Evolutionary conservation across 306 rosid genomes (phyloP).

Genomic region (Malus fusca): DNA sequence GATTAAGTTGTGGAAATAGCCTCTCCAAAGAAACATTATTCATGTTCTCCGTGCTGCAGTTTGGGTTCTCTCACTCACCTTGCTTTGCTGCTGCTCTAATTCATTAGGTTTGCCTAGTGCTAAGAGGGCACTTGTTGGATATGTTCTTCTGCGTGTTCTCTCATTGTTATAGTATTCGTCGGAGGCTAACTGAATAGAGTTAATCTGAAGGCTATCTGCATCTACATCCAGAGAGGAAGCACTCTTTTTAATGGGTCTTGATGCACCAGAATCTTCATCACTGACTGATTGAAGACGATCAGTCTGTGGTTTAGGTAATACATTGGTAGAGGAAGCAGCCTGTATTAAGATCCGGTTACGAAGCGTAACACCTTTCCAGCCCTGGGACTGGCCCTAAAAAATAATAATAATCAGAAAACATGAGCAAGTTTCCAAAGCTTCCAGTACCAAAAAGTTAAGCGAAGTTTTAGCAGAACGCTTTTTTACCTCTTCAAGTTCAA

Average conservation of each 20-base stretch:
- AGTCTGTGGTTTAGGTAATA: neutral
- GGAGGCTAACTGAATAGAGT: neutral
- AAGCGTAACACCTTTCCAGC: neutral
- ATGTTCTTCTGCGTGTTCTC: neutral
- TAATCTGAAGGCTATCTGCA: neutral
- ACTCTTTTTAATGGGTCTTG: slow-evolving; percentile 3
- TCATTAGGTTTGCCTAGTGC: neutral
- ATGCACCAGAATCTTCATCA: neutral
- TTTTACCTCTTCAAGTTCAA: slow-evolving; percentile 24
- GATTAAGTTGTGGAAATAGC: slow-evolving; percentile 4
- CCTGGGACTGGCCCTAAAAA: neutral
- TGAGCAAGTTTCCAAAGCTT: neutral
- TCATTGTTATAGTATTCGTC: neutral
- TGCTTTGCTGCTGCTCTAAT: neutral
- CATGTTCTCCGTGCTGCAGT: neutral
- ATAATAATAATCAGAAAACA: neutral
- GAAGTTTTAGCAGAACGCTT: neutral
- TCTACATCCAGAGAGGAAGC: neutral
- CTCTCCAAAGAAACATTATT: neutral
- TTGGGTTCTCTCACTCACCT: slow-evolving; percentile 43
- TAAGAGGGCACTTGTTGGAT: neutral
- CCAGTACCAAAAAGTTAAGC: slow-evolving; percentile 14
- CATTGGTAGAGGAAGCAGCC: slow-evolving; percentile 22
- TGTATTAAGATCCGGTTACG: neutral
- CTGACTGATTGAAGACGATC: neutral